Base-by-base conservation (phyloP, 805 yeast genomes). In the Yarrowia osloensis region DNA sequence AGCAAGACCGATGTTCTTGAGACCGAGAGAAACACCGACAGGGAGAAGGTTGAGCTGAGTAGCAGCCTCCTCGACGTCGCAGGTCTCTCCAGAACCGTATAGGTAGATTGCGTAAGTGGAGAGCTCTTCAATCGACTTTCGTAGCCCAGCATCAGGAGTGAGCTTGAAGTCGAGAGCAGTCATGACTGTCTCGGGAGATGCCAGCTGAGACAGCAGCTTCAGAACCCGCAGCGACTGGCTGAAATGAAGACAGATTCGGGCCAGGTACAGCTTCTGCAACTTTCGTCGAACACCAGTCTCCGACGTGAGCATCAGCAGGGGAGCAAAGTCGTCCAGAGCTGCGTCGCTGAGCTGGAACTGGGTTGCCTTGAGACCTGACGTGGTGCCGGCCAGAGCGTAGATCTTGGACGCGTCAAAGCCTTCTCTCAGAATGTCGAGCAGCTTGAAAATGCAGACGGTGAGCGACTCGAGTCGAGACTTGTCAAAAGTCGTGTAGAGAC, bases 111-210 rank as follows among this genome's bases (percentile, higher is more conserved):
- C 63, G 8, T 57, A 57, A 17, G 35, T 40, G 37, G 47, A 13
- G 28, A 93, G 88, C 85, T 91, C 97, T 79, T 91, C 97, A 82
- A 91, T 89, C 81, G 91, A 85, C 77, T 84, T 82, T 84, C 94
- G 88, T 82, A 89, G 91, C 85, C 91, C 93, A 82, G 94, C 86
- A 88, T 91, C 89, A 5, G 49, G 19, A 15, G 63, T 28, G 15
- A 57, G 35, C 37, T 40, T 39, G 63, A 57, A 57, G 28, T 21
- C 28, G 49, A 57, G 63, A 26, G 31, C 44, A 3, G 49, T 22
- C 26, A 19, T 39, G 49, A 57, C n/a, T 11, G 49, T 57, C 13
- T 39, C 63, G 4, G 40, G 26, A 21, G 24, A 15, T 15, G 22
- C 49, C 63, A 57, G 15, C 26, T 57, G 63, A 28, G 63, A 39